Conservation (phyloP, 768 basidiomycete genomes). For the Naganishia friedmannii region DNA sequence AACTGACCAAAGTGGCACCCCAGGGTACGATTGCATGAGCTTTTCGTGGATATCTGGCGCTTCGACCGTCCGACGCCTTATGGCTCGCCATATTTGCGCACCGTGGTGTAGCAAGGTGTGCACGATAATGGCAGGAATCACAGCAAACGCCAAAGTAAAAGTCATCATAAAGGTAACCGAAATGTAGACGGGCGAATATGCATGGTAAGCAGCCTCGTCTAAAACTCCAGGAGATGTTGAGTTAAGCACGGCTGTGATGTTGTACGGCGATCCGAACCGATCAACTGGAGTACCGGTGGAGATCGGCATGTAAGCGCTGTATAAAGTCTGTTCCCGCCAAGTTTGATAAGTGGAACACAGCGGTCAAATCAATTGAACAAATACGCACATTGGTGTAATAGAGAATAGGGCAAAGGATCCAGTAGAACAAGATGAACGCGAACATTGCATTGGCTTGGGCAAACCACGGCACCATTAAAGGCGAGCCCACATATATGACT, state of each 20-base stretch:
- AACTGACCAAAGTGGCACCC: conserved; percentile 54
- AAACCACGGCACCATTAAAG: conserved; percentile 91
- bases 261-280: conserved; percentile 71
- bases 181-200: conserved; percentile 86
- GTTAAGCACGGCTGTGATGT: conserved; percentile 69
- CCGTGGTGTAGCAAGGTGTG: conserved; percentile 93
- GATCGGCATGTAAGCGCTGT: conserved; percentile 83
- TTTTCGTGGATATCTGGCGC: conserved; percentile 92
- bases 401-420: conserved; percentile 80
- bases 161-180: conserved; percentile 84
- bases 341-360: neutral
- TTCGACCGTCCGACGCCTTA: conserved; percentile 72
- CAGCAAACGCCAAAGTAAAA: conserved; percentile 79
- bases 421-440: conserved; percentile 86
- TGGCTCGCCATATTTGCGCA: conserved; percentile 65
- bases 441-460: conserved; percentile 82
- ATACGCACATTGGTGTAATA: conserved; percentile 87
- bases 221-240: conserved; percentile 59
- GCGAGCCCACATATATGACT: conserved; percentile 68
- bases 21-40: conserved; percentile 87
- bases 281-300: conserved; percentile 75
- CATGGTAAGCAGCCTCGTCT: conserved; percentile 70
- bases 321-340: conserved; percentile 60
- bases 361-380: neutral
- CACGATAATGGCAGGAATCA: conserved; percentile 78